phyloP scores from a whole-genome alignment of 495 filamentous ascomycete genomes.

The Aspergillus steynii region DNA sequence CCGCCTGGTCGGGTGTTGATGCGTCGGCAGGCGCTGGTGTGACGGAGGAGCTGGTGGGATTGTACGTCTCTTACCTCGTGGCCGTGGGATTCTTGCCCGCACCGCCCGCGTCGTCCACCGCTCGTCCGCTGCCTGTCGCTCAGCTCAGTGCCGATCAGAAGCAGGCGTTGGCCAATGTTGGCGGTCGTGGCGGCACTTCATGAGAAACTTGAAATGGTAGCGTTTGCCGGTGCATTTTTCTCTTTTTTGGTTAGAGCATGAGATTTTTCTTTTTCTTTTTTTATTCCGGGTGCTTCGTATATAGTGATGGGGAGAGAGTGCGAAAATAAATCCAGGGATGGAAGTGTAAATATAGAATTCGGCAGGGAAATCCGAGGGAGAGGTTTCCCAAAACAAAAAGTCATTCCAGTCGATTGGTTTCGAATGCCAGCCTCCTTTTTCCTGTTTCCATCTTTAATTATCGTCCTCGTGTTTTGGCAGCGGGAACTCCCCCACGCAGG shows the following conservation, averaged over 20 bases:
- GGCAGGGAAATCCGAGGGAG: background rate
- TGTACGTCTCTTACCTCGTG: conserved; percentile 72
- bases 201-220: conserved; percentile 13
- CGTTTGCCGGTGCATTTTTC: conserved; percentile 4
- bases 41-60: conserved; percentile 65
- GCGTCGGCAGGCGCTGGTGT: conserved; percentile 63
- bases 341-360: conserved; percentile 4
- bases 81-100: conserved; percentile 67
- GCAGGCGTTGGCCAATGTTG: conserved; percentile 47
- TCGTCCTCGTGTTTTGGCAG: background rate
- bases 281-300: background rate
- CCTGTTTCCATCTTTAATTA: background rate
- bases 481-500: background rate
- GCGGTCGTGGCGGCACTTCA: conserved; percentile 47
- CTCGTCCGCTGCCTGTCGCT: conserved; percentile 45
- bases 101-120: conserved; percentile 50
- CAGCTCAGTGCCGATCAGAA: conserved; percentile 52
- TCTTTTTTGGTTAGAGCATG: conserved; percentile 8
- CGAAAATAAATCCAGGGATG: background rate
- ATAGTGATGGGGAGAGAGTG: background rate
- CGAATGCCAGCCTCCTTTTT: background rate
- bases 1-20: conserved; percentile 63
- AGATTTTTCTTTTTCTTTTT: conserved; percentile 3
- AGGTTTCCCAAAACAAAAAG: background rate
- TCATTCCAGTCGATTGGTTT: background rate